Evolutionary conservation across 305 asterid genomes (phyloP), one percentile per base, ranked within the genome.

Genomic region (Nicotiana rustica): DNA sequence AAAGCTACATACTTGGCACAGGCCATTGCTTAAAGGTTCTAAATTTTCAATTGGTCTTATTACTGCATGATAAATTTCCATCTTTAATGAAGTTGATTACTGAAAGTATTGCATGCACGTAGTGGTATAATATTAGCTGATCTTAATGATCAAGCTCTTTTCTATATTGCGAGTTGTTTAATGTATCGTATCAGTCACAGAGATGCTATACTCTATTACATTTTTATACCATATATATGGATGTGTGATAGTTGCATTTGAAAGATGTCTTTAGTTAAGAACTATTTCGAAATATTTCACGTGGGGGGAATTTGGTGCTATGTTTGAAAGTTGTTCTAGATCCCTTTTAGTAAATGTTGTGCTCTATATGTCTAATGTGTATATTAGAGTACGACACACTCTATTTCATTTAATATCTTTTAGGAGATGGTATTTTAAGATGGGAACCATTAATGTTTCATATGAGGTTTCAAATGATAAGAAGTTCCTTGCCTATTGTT

Each of bases 381-480:
- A 7, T 67, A 33, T 17, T 49, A 73, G 64, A 73, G 15, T 52
- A 57, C 60, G 55, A 57, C 47, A 75, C 52, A 29, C 80, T 15
- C 62, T 14, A 5, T 75, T 75, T 52, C 25, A 25, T 25, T 44
- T 52, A 52, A 75, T 52, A 52, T 29, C 31, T 52, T 76, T 75
- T 29, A 3, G 55, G 41, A 29, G 66, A 76, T 52, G 65, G 66
- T 76, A 29, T 55, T 76, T 10, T 52, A 52, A 52, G 5, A 25
- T 5, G 55, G 65, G 38, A 25, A 67, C 25, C 12, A 8, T 6
- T 31, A 25, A 6, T 76, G 55, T 15, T 12, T 59, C 61, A 1
- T 21, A 36, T 41, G 77, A 76, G 80, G 66, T 52, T 55, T 55
- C 65, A 76, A 76, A 76, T 15, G 66, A 76, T 76, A 75, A 14